Conservation (phyloP, 441 rosid genomes). For the Viola pubescens region DNA sequence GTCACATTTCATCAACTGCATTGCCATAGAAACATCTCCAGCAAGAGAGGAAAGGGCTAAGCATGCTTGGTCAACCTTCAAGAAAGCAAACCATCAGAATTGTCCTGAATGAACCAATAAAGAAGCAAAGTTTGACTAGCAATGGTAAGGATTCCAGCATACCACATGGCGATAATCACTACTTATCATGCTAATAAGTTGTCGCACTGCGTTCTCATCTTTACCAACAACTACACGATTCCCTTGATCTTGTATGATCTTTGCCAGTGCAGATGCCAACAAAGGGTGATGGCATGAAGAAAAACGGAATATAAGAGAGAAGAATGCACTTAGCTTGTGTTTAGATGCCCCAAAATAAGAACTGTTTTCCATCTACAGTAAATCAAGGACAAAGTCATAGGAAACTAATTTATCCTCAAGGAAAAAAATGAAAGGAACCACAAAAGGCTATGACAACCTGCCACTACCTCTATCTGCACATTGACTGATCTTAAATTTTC, state of each 20-base stretch:
- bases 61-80: conserved; percentile 95
- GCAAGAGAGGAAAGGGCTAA: conserved; percentile 89
- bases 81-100: conserved; percentile 24
- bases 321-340: conserved; percentile 95
- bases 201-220: conserved; percentile 98
- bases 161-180: conserved; percentile 93
- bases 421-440: conserved; percentile 4
- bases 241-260: conserved; percentile 93
- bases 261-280: conserved; percentile 91
- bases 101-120: conserved; percentile 7
- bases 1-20: conserved; percentile 95
- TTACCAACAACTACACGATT: conserved; percentile 80
- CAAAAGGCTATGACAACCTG: conserved; percentile 8
- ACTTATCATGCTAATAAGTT: conserved; percentile 97
- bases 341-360: conserved; percentile 92
- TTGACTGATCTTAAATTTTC: conserved; percentile 83
- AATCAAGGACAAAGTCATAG: conserved; percentile 11
- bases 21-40: conserved; percentile 77
- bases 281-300: conserved; percentile 98
- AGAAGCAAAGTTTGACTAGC: not conserved
- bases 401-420: not conserved
- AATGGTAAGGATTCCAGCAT: conserved; percentile 26
- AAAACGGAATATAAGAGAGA: conserved; percentile 94
- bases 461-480: conserved; percentile 82
- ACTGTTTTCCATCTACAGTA: conserved; percentile 73